Base-by-base conservation (phyloP, 495 filamentous ascomycete species). In the Recurvomyces mirabilis region DNA sequence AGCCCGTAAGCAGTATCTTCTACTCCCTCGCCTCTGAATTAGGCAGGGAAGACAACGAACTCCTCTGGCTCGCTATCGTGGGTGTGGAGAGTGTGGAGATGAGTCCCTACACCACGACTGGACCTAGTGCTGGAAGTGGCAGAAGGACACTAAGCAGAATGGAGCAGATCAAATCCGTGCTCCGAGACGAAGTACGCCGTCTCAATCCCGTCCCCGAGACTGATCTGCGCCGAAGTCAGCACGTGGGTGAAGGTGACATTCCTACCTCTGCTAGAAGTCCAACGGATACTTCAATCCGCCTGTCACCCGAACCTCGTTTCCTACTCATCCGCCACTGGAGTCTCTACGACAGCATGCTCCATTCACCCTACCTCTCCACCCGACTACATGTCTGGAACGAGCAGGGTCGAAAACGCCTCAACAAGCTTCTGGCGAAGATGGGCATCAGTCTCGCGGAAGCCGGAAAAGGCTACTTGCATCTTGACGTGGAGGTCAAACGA, bases 341-440 rank as follows among this genome's bases (percentile, higher is more conserved):
- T 38, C 69, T 98, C 3, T 95, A 96, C 60, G 91, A 98, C 51
- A 93, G 87, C 61, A 98, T 98, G 91, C 71, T 96, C 19, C 91
- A 98, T 59, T 94, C 87, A 1, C 85, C 89, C 0, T 96, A 94
- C 57, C 74, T 98, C n/a, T 86, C 88, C 19, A 83, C 88, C 1
- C 71, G 84, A 24, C 73, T 98, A 41, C 87, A 91, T 59, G 87
- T 94, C 18, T 98, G 93, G 93, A 93, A 78, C 46, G 91, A 95
- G 32, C 71, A 69, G 29, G 91, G 91, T 14, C 69, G 82, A 18
- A 93, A 94, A 60, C 76, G 89, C 29, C 68, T 98, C n/a, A 86
- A 96, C 62, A 95, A 94, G 58, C 71, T 98, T 0, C 71, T 98
- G 10, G 91, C 91, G 25, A 98, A 95, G 61, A 98, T 98, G 93